Evolutionary conservation across 2,329 filamentous ascomycete species (phyloP).

Genomic region (Hypoxylon sp.): DNA sequence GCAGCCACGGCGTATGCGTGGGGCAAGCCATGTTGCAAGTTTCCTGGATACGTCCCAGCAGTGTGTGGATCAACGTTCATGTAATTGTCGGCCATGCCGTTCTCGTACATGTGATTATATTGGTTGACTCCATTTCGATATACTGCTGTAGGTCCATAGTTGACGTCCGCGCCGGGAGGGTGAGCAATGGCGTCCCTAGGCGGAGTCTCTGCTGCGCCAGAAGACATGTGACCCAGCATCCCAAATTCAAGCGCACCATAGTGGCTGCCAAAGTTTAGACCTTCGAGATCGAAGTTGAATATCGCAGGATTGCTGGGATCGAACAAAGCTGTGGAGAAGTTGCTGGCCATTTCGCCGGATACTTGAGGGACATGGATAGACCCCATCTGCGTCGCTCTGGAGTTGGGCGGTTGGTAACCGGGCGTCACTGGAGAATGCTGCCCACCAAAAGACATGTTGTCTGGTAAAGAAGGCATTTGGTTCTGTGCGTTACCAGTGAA

Average conservation of each 20-base stretch:
- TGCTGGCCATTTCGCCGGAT: slow-evolving; percentile 56
- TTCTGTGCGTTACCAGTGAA: slow-evolving; percentile 58
- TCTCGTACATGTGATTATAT: slow-evolving; percentile 60
- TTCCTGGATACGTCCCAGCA: slow-evolving; percentile 61
- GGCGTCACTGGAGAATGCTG: slow-evolving; percentile 80
- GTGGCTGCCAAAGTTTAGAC: slow-evolving; percentile 93
- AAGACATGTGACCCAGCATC: slow-evolving; percentile 95
- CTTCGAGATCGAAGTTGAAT: slow-evolving; percentile 95
- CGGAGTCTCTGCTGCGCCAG: slow-evolving; percentile 82
- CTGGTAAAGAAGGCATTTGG: slow-evolving; percentile 56
- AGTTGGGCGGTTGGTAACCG: slow-evolving; percentile 68
- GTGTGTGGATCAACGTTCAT: slow-evolving; percentile 60
- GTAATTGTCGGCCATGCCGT: slow-evolving; percentile 62
- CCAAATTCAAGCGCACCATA: slow-evolving; percentile 96
- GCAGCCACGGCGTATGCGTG: slow-evolving; percentile 72
- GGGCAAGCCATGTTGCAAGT: slow-evolving; percentile 68
- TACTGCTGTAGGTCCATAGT: slow-evolving; percentile 56
- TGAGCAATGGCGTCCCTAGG: slow-evolving; percentile 68
- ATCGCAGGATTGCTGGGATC: slow-evolving; percentile 91
- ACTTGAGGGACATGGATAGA: slow-evolving; percentile 60
- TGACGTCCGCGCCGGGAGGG: slow-evolving; percentile 49
- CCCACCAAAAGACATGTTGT: slow-evolving; percentile 64
- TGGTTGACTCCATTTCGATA: slow-evolving; percentile 62
- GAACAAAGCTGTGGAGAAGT: slow-evolving; percentile 71
- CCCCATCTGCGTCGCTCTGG: slow-evolving; percentile 54